These are phyloP conservation scores for Lentinus polychrous DNA, from an alignment of 1,284 basidiomycete species.

Conservation along the genomic window DNA sequence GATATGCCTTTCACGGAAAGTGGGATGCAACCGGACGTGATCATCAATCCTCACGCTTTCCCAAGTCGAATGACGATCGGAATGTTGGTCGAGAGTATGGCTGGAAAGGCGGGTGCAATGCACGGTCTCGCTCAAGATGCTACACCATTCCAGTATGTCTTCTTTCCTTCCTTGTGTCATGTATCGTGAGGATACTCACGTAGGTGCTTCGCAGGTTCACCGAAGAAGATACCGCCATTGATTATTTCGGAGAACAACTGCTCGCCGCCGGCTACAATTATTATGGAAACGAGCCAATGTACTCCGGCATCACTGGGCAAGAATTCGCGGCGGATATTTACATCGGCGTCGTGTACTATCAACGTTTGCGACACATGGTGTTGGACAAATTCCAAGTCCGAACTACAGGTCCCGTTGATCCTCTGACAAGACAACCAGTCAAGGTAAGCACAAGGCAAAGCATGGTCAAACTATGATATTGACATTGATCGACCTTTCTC, in stretches of 20 bases:
- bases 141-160: constrained; percentile 86
- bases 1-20: constrained; percentile 99
- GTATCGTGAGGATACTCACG: constrained; percentile 1
- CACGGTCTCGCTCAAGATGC: constrained; percentile 98
- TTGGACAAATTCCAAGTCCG: constrained; percentile 99
- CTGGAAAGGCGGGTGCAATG: constrained; percentile 97
- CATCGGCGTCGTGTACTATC: constrained; percentile 97
- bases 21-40: constrained; percentile 98
- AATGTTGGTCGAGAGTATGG: constrained; percentile 99
- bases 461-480: not conserved
- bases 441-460: constrained; percentile 50
- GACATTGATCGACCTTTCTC: not conserved
- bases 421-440: constrained; percentile 93
- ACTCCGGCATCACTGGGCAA: constrained; percentile 97
- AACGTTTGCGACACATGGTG: constrained; percentile 98
- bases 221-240: constrained; percentile 92
- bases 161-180: constrained; percentile 3
- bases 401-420: constrained; percentile 95
- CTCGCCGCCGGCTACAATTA: constrained; percentile 96
- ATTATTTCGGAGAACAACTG: constrained; percentile 97
- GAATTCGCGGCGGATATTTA: constrained; percentile 99
- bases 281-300: constrained; percentile 99
- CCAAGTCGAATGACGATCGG: constrained; percentile 99
- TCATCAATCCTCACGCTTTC: constrained; percentile 99
- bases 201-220: constrained; percentile 59